phyloP scores from a whole-genome alignment of 179 eudicot genomes.

The Beta macrorhiza region DNA sequence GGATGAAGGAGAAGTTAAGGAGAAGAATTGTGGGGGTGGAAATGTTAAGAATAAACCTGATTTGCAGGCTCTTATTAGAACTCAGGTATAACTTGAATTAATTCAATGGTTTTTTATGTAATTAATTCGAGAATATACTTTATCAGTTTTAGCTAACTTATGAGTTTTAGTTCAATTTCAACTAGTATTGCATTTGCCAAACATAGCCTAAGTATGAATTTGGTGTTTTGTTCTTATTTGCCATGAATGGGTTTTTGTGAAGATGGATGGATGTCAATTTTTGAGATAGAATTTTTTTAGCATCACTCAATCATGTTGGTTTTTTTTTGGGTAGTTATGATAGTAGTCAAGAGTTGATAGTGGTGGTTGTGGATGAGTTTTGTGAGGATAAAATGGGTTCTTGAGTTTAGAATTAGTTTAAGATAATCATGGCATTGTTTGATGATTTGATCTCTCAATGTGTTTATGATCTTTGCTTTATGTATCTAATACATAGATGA shows the following conservation, averaged over 20 bases:
- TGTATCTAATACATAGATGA: too few species aligned
- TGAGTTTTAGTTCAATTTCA: not conserved
- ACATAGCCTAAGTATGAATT: not conserved
- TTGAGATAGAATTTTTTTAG: too few species aligned
- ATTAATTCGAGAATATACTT: too few species aligned
- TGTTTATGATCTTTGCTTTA: too few species aligned
- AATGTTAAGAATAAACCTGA: conserved; percentile 54
- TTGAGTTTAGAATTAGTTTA: not conserved
- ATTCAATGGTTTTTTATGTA: too few species aligned
- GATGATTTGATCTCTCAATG: too few species aligned
- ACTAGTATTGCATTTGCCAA: not conserved
- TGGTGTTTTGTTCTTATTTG: not conserved
- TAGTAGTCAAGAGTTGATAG: too few species aligned
- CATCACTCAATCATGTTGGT: too few species aligned
- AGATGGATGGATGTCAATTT: too few species aligned
- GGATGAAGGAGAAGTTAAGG: conserved; percentile 45
- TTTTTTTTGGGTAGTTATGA: too few species aligned
- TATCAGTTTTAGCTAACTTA: not conserved
- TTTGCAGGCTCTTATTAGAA: conserved; percentile 69
- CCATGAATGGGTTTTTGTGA: not conserved
- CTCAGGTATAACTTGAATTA: conserved; percentile 55
- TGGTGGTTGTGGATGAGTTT: not conserved
- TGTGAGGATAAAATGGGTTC: not conserved
- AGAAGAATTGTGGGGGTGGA: conserved; percentile 27
- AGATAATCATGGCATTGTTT: too few species aligned